These are phyloP conservation scores for Scheffersomyces amazonensis DNA, from an alignment of 805 yeast genomes.

Conservation along the genomic window DNA sequence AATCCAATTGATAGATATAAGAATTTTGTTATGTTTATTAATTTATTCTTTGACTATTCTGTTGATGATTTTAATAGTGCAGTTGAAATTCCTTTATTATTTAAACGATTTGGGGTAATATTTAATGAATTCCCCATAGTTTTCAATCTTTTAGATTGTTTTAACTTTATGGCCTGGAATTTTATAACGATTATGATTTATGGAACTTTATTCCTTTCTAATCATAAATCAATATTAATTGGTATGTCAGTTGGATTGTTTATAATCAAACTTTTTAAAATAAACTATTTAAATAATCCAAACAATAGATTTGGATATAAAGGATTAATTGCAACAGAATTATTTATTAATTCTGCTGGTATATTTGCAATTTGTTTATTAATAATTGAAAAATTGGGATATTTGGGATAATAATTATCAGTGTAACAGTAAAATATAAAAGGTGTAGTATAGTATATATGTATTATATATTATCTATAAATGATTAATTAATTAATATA, in stretches of 20 bases:
- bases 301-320: constrained; percentile 1
- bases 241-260: neutral
- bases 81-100: constrained; percentile 21
- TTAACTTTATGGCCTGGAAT: constrained; percentile 17
- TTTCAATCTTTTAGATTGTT: constrained; percentile 9
- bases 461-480: neutral
- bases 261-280: constrained; percentile 16
- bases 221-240: constrained; percentile 1
- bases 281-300: constrained; percentile 14
- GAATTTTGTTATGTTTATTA: constrained; percentile 10
- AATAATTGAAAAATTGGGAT: neutral
- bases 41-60: constrained; percentile 19
- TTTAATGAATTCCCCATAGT: constrained; percentile 11
- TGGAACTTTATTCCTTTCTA: constrained; percentile 5
- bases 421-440: neutral
- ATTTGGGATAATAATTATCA: too few relatives aligned
- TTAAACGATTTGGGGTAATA: constrained; percentile 18
- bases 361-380: neutral
- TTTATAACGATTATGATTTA: neutral
- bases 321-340: constrained; percentile 1
- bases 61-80: constrained; percentile 17
- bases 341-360: neutral
- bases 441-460: neutral
- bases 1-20: constrained; percentile 6
- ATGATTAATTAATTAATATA: neutral